These are phyloP conservation scores for Candida smagusa DNA, from an alignment of 1,139 yeast species.

Conservation along the genomic window DNA sequence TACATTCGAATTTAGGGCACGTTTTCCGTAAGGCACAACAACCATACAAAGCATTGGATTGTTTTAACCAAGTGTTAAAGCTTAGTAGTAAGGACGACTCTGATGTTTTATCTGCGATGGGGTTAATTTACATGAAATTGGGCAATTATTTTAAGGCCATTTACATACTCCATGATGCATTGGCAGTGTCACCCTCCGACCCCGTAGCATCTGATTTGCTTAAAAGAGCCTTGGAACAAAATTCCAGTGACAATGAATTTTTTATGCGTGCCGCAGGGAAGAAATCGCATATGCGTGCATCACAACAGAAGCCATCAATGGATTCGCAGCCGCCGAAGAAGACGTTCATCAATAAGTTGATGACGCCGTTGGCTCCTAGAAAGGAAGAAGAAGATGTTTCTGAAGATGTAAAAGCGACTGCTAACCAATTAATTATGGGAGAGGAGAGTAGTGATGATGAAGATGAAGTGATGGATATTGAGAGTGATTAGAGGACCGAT, in stretches of 20 bases:
- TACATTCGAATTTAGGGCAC: constrained; percentile 88
- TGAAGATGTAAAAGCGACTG: constrained; percentile 31
- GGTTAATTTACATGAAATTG: constrained; percentile 70
- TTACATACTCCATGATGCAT: constrained; percentile 73
- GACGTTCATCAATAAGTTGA: constrained; percentile 11
- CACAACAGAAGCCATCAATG: constrained; percentile 8
- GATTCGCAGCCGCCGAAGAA: constrained; percentile 3
- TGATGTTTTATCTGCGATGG: constrained; percentile 79
- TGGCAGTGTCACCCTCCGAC: constrained; percentile 77
- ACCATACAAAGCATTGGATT: constrained; percentile 63
- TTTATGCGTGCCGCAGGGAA: constrained; percentile 23
- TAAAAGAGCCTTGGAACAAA: constrained; percentile 74
- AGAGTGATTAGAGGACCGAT: constrained; percentile 40
- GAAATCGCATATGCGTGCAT: constrained; percentile 11
- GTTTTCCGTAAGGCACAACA: constrained; percentile 72
- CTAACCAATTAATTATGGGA: constrained; percentile 46
- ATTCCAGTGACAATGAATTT: constrained; percentile 31
- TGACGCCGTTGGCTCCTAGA: constrained; percentile 21
- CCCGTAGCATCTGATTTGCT: constrained; percentile 81
- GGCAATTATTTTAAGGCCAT: constrained; percentile 68
- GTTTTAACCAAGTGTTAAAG: constrained; percentile 73
- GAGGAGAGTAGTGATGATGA: constrained; percentile 58
- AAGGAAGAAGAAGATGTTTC: background rate
- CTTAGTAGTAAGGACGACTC: constrained; percentile 67
- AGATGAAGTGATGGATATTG: constrained; percentile 63